Evolutionary conservation across 2,329 filamentous ascomycete species (phyloP), one percentile per base, ranked within the genome.

Genomic region (Cladophialophora psammophila): DNA sequence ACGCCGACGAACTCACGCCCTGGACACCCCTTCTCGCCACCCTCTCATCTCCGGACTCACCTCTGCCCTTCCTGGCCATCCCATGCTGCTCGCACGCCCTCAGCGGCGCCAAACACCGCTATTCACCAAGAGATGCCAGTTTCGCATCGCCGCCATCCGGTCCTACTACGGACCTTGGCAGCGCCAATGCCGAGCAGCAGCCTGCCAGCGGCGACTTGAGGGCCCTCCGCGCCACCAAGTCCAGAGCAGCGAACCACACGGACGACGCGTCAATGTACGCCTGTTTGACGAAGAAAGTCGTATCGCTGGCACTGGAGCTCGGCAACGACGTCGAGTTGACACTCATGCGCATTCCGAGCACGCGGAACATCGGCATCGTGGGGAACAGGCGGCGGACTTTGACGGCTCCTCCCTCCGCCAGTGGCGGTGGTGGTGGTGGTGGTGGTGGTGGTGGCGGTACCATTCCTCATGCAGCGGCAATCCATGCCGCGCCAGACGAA

Each of bases 21-120:
- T 99, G 95, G 95, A 98, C 95, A 0, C 95, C 95, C 0, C 85
- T 98, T 18, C 86, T 99, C 48, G 94, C 92, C 0, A 87, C 88
- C 6, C 81, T 93, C 1, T 75, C 80, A 2, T 74, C 71, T 61
- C 78, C 77, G 0, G 63, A 65, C 15, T 93, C 90, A 0, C 80
- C 86, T 1, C 91, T 90, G 10, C 91, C 93, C 0, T 99, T 97
- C 78, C 88, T 99, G 69, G 91, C 92, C 72, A 97, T 99, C 53
- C 95, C 95, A 1, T 99, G 95, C 81, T 99, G 95, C 81, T 96
- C 92, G 71, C 93, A 98, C 80, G 86, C 91, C 66, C 87, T 99
- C 1, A 88, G 89, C 0, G 95, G 95, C 1, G 86, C 87, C 1
- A 78, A 82, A 66, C 95, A 90, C 76, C 88, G 95, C 1, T 82